phyloP scores from a whole-genome alignment of 2,329 filamentous ascomycete species.

The Calonectria pauciramosa region DNA sequence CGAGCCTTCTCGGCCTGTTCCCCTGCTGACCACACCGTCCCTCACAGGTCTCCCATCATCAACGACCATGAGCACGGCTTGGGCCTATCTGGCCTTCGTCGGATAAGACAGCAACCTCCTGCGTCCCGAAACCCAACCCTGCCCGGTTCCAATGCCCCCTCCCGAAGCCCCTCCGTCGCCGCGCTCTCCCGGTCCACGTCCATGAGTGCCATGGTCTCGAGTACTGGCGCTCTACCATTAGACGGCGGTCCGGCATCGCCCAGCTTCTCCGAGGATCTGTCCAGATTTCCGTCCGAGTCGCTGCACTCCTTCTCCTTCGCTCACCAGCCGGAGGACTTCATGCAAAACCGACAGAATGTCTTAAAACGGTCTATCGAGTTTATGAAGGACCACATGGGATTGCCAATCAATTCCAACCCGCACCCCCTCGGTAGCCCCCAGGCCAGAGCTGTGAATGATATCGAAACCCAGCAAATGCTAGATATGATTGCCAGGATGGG shows the following conservation, averaged over 20 bases:
- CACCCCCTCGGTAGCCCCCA: slow-evolving; percentile 86
- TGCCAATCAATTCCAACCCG: slow-evolving; percentile 76
- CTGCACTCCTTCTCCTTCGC: slow-evolving; percentile 98
- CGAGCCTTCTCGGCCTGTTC: slow-evolving; percentile 29
- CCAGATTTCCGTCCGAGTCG: slow-evolving; percentile 94
- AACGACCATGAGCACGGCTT: slow-evolving; percentile 90
- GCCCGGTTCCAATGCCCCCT: slow-evolving; percentile 73
- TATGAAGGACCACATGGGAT: slow-evolving; percentile 92
- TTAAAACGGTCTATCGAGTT: slow-evolving; percentile 96
- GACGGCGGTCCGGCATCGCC: slow-evolving; percentile 79
- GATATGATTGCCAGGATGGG: slow-evolving; percentile 86
- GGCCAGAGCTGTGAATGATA: slow-evolving; percentile 84
- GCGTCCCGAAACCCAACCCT: slow-evolving; percentile 74
- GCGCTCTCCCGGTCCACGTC: slow-evolving; percentile 77
- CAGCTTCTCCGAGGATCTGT: slow-evolving; percentile 87
- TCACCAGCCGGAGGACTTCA: slow-evolving; percentile 91
- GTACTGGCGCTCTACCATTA: slow-evolving; percentile 66
- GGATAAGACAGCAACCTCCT: slow-evolving; percentile 89
- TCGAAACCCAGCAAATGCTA: slow-evolving; percentile 91
- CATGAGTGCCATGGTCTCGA: slow-evolving; percentile 75
- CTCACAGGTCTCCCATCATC: slow-evolving; percentile 81
- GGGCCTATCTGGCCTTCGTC: slow-evolving; percentile 87
- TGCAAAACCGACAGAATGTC: slow-evolving; percentile 93
- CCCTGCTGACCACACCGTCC: slow-evolving; percentile 46
- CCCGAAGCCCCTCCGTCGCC: slow-evolving; percentile 70